Evolutionary conservation across 345 rosid species (phyloP).

Genomic region (Raphanus raphanistrum): DNA sequence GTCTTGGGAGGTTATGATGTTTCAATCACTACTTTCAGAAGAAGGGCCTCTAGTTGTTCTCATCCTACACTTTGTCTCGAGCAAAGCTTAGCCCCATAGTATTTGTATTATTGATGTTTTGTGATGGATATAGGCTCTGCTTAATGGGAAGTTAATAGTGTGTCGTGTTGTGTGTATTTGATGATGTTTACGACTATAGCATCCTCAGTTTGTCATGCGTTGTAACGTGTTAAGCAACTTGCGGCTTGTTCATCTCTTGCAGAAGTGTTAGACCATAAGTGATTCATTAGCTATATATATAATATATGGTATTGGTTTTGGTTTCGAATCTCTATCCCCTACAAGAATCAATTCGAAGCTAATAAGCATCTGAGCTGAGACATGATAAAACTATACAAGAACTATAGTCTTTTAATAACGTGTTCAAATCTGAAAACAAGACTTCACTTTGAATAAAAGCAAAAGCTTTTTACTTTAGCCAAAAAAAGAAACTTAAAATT

Average conservation of each 20-base stretch:
- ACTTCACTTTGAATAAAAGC: slow-evolving; percentile 31
- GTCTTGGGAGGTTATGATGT: slow-evolving; percentile 29
- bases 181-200: slow-evolving; percentile 11
- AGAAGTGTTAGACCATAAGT: slow-evolving; percentile 9
- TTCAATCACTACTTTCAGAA: slow-evolving; percentile 11
- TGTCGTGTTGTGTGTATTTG: slow-evolving; percentile 33
- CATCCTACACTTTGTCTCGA: slow-evolving; percentile 1
- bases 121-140: slow-evolving; percentile 35
- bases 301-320: slow-evolving; percentile 18
- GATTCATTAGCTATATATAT: slow-evolving; percentile 3
- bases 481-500: not conserved
- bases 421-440: slow-evolving; percentile 26
- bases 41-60: slow-evolving; percentile 6
- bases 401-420: not conserved
- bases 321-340: slow-evolving; percentile 5
- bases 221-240: slow-evolving; percentile 27
- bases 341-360: not conserved
- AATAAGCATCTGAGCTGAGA: not conserved
- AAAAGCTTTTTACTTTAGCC: slow-evolving; percentile 9
- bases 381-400: not conserved
- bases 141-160: slow-evolving; percentile 33
- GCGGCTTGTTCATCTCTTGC: slow-evolving; percentile 21
- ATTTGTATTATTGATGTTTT: slow-evolving; percentile 28
- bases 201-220: slow-evolving; percentile 22
- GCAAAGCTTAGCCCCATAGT: slow-evolving; percentile 14